Evolutionary conservation across 2,329 filamentous ascomycete genomes (phyloP), one percentile per base, ranked within the genome.

Genomic region (Exophiala lecanii-corni): DNA sequence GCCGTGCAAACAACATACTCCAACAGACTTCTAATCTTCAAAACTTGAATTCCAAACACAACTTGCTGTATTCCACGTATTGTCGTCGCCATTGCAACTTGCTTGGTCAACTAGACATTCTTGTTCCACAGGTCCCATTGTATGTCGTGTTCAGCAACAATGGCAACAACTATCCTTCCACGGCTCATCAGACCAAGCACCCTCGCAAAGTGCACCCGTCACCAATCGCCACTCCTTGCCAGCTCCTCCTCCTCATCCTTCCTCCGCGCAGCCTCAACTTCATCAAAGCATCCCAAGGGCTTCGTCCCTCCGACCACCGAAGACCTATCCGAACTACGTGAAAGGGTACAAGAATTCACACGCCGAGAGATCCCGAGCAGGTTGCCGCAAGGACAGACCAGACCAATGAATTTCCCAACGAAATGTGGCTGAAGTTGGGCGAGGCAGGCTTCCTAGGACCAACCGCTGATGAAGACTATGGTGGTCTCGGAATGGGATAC

Each of bases 371-470:
- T 97, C 44, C 71, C 88, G 85, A 88, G 62, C 82, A 89, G 53
- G 70, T 96, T 10, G 92, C 91, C 1, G 77, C 86, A 9, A 72
- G 72, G 43, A 94, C 89, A n/a, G 91, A 98, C 69, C 78, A 78
- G 60, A 74, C 75, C 60, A 97, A 97, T 74, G 81, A 79, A 36
- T 98, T 98, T 64, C 92, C 92, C 3, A 76, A 79, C 38, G 81
- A 84, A 5, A 91, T 98, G 84, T 98, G 92, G 92, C 74, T 76
- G 63, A 96, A 95, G 69, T 73, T 98, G 37, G 92, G 92, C 50
- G 84, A 89, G 53, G 92, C 92, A 23, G 92, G 79, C 60, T 84
- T 97, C 56, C 76, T 97, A 19, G 92, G 92, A 46, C 86, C 96
- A 58, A 97, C 92, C 6, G 92, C 88, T 13, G 87, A 95, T 59